A percentile compares a stretch with the other conserved stretches of the same genome.
phyloP scores from a whole-genome alignment of 2,329 filamentous ascomycete species.

The Epichloe sibirici region DNA sequence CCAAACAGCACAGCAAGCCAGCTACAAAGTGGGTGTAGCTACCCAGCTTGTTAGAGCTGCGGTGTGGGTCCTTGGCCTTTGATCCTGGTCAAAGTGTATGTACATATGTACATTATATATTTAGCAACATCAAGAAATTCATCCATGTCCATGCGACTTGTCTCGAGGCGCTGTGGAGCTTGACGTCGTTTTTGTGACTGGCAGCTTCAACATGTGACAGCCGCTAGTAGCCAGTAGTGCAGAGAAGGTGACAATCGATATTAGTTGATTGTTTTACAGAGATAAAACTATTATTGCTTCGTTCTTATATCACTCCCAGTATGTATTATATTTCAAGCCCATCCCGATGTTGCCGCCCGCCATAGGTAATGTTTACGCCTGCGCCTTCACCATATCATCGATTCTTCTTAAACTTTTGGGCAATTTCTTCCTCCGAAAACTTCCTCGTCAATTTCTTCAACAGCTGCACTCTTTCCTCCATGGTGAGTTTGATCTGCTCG shows the following conservation, averaged over 20 bases:
- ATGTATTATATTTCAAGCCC: neutral
- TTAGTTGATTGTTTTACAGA: too few species aligned
- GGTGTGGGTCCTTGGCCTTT: neutral
- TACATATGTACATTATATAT: too few species aligned
- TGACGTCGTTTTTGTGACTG: too few species aligned
- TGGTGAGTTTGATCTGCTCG: slow-evolving; percentile 52
- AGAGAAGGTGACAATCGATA: too few species aligned
- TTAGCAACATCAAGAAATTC: too few species aligned
- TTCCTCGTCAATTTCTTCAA: slow-evolving; percentile 50
- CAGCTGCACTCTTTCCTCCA: slow-evolving; percentile 51
- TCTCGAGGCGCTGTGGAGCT: too few species aligned
- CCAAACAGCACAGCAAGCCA: neutral
- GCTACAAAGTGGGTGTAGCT: neutral
- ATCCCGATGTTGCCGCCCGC: neutral
- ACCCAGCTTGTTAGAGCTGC: neutral
- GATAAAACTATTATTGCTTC: neutral
- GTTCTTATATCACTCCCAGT: neutral
- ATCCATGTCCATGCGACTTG: too few species aligned
- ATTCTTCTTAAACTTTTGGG: slow-evolving; percentile 35
- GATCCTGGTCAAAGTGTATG: neutral
- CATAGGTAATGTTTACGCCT: neutral
- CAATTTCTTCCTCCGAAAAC: slow-evolving; percentile 55
- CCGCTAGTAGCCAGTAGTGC: too few species aligned
- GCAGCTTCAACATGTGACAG: too few species aligned
- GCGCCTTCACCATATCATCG: neutral